Conservation (phyloP, 345 rosid species). For the Moringa oleifera region DNA sequence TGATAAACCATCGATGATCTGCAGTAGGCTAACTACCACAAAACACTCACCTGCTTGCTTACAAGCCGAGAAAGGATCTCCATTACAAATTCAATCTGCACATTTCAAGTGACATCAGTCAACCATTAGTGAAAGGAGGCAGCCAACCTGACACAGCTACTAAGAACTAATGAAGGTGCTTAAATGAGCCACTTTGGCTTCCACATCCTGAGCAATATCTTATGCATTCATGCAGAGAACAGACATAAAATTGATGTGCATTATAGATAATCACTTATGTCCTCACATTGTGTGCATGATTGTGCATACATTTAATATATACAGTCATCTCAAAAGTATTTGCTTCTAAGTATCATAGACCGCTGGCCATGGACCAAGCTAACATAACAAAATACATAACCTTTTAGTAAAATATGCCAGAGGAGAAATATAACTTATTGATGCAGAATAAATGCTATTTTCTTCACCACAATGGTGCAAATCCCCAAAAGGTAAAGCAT, state of each 20-base stretch:
- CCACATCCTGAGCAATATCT: neutral
- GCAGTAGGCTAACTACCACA: slow-evolving; percentile 6
- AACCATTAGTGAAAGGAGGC: neutral
- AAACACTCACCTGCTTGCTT: slow-evolving; percentile 73
- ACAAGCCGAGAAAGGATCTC: slow-evolving; percentile 96
- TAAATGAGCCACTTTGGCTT: neutral
- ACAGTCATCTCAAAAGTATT: no score
- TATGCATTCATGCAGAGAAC: neutral
- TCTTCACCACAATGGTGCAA: no score
- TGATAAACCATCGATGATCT: slow-evolving; percentile 4
- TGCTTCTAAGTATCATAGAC: no score
- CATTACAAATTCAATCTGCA: slow-evolving; percentile 85
- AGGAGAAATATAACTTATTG: no score
- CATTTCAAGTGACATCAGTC: neutral
- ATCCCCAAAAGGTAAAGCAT: slow-evolving; percentile 6
- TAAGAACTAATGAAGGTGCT: neutral
- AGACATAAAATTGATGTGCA: neutral
- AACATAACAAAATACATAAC: no score
- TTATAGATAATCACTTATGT: no score
- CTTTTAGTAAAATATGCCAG: no score
- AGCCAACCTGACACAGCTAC: neutral
- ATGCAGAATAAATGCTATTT: no score
- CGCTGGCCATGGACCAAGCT: no score
- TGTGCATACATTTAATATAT: no score
- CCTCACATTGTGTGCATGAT: no score